Evolutionary conservation across 805 yeast species (phyloP).

Genomic region (Pichia nanzhaoensis): DNA sequence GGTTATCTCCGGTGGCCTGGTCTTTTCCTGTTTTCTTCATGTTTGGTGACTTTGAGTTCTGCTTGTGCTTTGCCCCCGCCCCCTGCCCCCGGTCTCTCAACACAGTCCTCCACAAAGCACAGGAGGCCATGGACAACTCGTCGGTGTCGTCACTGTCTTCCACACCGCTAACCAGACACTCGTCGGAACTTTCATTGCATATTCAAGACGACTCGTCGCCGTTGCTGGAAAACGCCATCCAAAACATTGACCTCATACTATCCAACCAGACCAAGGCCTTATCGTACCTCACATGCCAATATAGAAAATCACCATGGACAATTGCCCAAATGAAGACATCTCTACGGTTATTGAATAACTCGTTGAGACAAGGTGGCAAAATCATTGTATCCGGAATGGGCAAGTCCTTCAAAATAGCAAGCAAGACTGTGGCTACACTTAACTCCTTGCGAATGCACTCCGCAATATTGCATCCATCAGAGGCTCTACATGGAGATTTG

Average conservation of each 20-base stretch:
- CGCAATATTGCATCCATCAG: conserved; percentile 68
- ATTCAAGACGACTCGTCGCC: conserved; percentile 21
- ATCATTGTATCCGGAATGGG: conserved; percentile 80
- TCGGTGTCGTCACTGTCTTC: conserved; percentile 12
- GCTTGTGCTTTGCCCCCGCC: conserved; percentile 14
- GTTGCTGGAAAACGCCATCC: conserved; percentile 21
- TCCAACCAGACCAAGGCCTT: conserved; percentile 43
- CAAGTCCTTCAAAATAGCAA: conserved; percentile 72
- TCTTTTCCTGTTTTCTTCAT: too few relatives aligned
- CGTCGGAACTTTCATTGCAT: conserved; percentile 25
- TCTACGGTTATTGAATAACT: conserved; percentile 36
- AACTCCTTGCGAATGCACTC: conserved; percentile 72
- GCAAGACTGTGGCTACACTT: conserved; percentile 73
- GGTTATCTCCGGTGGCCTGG: too few relatives aligned
- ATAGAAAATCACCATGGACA: conserved; percentile 38
- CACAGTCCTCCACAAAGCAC: too few relatives aligned
- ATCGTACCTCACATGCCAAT: conserved; percentile 38
- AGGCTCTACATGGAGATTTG: conserved; percentile 86
- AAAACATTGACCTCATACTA: conserved; percentile 36
- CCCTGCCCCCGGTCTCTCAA: neutral
- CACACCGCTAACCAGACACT: conserved; percentile 20
- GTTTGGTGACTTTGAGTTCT: too few relatives aligned
- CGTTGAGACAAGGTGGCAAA: conserved; percentile 51
- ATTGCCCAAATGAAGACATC: conserved; percentile 39
- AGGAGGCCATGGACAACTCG: conserved; percentile 5